These are phyloP conservation scores for Epichloe scottii DNA, from an alignment of 2,329 filamentous ascomycete genomes.

Conservation along the genomic window DNA sequence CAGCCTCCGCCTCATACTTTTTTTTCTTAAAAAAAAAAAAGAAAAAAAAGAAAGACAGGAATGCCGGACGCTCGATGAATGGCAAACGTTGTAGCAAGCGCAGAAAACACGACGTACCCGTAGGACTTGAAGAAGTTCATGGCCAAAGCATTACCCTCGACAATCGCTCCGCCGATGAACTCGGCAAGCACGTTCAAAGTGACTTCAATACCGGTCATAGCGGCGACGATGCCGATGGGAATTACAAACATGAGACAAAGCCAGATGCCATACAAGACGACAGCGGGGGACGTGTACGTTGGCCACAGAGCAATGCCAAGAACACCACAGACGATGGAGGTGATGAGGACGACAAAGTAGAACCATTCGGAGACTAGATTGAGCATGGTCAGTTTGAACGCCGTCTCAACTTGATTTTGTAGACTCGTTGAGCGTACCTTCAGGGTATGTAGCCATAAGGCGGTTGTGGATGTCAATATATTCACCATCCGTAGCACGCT, in stretches of 20 bases:
- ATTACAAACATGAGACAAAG: conserved; percentile 30
- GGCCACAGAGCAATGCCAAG: conserved; percentile 25
- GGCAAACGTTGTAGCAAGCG: background rate
- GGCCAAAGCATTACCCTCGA: conserved; percentile 30
- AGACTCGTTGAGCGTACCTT: conserved; percentile 11
- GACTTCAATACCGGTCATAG: conserved; percentile 29
- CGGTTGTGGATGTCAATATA: conserved; percentile 29
- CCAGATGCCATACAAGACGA: conserved; percentile 30
- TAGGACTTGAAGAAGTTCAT: conserved; percentile 36
- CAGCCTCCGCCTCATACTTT: too few species aligned
- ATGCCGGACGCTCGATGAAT: background rate
- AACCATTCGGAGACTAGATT: conserved; percentile 31
- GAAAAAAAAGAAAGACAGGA: too few species aligned
- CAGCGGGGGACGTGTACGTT: conserved; percentile 29
- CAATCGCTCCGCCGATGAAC: conserved; percentile 31
- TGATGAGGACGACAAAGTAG: conserved; percentile 23
- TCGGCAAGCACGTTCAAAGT: conserved; percentile 34
- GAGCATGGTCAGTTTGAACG: too few species aligned
- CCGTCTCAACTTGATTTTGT: too few species aligned
- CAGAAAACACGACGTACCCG: conserved; percentile 9
- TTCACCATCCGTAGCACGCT: conserved; percentile 7
- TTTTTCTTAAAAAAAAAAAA: too few species aligned
- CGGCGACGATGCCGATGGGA: conserved; percentile 30
- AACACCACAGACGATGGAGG: conserved; percentile 23
- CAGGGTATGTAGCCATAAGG: conserved; percentile 33